Evolutionary conservation across 225 moss, liverwort and hornwort species (phyloP), one percentile per base, ranked within the genome.

Genomic region (Sphagnum tenellum): DNA sequence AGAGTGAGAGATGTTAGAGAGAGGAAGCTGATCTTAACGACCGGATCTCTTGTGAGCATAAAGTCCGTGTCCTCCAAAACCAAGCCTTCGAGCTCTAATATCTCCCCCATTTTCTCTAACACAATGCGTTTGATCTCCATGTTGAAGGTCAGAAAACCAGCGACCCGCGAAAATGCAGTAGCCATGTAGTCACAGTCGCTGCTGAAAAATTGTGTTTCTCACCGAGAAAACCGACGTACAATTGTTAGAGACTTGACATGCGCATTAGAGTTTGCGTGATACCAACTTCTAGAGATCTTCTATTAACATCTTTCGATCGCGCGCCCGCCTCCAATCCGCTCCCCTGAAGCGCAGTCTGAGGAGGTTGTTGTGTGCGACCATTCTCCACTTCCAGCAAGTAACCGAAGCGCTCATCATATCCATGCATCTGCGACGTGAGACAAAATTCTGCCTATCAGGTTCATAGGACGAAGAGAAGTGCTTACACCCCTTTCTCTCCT

Each of bases 301-400:
- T 3, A 75, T 67, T 0, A 85, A 62, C 54, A 69, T 74, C 2
- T 85, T 78, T 57, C 69, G 67, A 62, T 85, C 81, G 14, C 29
- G 29, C 29, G 29, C 29, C 29, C 64, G 72, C 45, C 78, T 61
- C 90, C 87, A 90, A 55, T 90, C 90, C 11, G 68, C 49, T 56
- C 71, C 70, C 66, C 72, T 81, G 67, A 87, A 85, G 47, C 69
- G 79, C 3, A 90, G 81, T 3, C 80, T 85, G 72, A 81, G 85
- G 29, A 90, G 87, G 70, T 90, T 85, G 62, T 78, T 77, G 58
- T 85, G 78, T 44, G 85, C 85, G 52, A 85, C 90, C 64, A 82
- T 78, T 76, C 90, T 82, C 87, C 87, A 90, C 72, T 90, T 90
- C 59, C 87, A 80, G 72, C 90, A 90, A 51, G 87, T 78, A 45